phyloP scores from a whole-genome alignment of 495 filamentous ascomycete species.

The Gamarada debralockiae region DNA sequence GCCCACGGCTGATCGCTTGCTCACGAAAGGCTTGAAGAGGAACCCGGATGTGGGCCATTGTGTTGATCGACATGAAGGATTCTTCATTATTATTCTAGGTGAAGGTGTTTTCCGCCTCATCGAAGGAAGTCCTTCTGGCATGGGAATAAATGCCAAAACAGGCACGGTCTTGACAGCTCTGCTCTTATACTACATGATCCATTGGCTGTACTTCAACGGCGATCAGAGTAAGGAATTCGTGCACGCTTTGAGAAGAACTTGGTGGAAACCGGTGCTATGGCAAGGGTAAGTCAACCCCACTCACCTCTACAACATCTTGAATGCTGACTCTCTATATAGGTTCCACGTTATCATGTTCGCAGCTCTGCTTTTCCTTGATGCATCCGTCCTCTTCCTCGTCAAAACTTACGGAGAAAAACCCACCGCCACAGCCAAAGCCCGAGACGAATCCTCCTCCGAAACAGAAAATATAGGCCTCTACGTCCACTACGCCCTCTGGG shows the following conservation, averaged over 20 bases:
- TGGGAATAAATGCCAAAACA: constrained; percentile 19
- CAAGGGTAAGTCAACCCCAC: constrained; percentile 17
- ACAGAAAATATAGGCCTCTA: neutral
- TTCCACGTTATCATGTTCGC: constrained; percentile 24
- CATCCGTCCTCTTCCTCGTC: constrained; percentile 25
- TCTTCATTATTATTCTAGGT: constrained; percentile 24
- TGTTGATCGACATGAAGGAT: constrained; percentile 20
- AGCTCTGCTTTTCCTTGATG: constrained; percentile 26
- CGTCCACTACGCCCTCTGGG: constrained; percentile 23
- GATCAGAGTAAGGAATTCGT: constrained; percentile 25
- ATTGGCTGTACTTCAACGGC: constrained; percentile 28
- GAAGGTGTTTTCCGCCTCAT: constrained; percentile 24
- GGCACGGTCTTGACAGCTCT: constrained; percentile 23
- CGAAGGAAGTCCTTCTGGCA: constrained; percentile 28
- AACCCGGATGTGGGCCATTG: constrained; percentile 6
- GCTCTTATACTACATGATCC: constrained; percentile 23
- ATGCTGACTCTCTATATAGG: constrained; percentile 1
- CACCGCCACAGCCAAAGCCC: constrained; percentile 4
- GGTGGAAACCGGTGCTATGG: constrained; percentile 27
- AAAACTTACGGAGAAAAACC: constrained; percentile 1
- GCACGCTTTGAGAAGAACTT: constrained; percentile 25
- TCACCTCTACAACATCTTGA: neutral
- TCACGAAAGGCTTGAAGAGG: constrained; percentile 13
- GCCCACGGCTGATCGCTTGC: constrained; percentile 5
- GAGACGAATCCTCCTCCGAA: neutral